Evolutionary conservation across 192 early-diverging fungal species (phyloP), one percentile per base, ranked within the genome.

Genomic region (Coemansia sp.): DNA sequence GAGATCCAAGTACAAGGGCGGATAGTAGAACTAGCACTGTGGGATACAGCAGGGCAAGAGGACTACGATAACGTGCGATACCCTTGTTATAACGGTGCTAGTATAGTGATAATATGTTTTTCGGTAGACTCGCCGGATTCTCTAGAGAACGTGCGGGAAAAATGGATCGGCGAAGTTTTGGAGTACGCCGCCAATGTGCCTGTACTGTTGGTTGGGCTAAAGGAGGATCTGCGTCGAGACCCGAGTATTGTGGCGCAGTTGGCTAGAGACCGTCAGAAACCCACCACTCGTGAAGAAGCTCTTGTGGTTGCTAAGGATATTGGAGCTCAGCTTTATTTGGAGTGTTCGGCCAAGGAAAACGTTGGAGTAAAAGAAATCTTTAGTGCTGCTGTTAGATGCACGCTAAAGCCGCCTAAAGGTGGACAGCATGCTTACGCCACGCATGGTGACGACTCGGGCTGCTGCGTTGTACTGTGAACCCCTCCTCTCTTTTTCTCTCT

Each of bases 31-130:
- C 85, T 98, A 39, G 94, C 94, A 50, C 84, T 97, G 47, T 98
- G 95, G 95, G 97, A 98, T 91, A 97, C 95, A 65, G 95, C 95
- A 58, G 95, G 93, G 36, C 95, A 96, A 67, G 95, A 97, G 83
- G 96, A 98, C 80, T 96, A 98, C 80, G 95, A 97, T 80, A 92
- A 94, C 68, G 86, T 98, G 64, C 90, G 95, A 64, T 93, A 94
- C 39, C 87, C 96, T 29, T 94, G 92, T 53, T 98, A 97, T 79
- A 92, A 94, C 52, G 94, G 94, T 70, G 92, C 95, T 18, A 89
- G 95, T 80, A 94, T 95, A 52, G 91, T 98, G 60, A 84, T 98
- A 66, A 96, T 98, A 64, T 94, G 93, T 80, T 97, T 97, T 75
- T 91, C 93, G 65, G 89, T 97, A 49, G 93, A 92, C 71, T 92